phyloP scores from a whole-genome alignment of 2,329 filamentous ascomycete genomes.

The Coniochaeta sp. region DNA sequence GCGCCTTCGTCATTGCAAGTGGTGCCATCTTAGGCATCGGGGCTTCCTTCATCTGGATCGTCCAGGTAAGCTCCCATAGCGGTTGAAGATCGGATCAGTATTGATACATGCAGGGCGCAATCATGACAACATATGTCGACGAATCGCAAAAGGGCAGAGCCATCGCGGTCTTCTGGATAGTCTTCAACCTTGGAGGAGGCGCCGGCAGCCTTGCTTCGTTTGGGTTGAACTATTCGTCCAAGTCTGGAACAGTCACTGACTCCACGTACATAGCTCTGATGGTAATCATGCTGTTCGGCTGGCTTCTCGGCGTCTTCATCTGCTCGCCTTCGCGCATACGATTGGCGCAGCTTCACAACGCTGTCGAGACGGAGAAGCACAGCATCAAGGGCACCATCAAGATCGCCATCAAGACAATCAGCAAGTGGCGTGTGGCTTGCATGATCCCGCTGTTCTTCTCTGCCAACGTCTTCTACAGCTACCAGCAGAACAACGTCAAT shows the following conservation, averaged over 20 bases:
- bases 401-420: conserved; percentile 28
- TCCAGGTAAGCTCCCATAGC: conserved; percentile 7
- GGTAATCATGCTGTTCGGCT: conserved; percentile 41
- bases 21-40: conserved; percentile 38
- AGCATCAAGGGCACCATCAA: conserved; percentile 23
- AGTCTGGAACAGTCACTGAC: conserved; percentile 35
- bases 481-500: conserved; percentile 51
- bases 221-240: conserved; percentile 33
- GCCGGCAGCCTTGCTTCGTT: conserved; percentile 36
- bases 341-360: conserved; percentile 26
- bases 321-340: conserved; percentile 37
- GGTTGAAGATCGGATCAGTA: no score
- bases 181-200: conserved; percentile 37
- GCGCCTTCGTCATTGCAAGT: conserved; percentile 34
- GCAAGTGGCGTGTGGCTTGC: conserved; percentile 27
- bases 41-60: conserved; percentile 36
- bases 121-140: conserved; percentile 38
- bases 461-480: conserved; percentile 50
- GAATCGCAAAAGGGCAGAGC: conserved; percentile 34
- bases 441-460: conserved; percentile 48
- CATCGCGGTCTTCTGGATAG: conserved; percentile 36
- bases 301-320: conserved; percentile 37
- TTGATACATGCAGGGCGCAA: conserved; percentile 29
- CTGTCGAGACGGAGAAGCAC: conserved; percentile 28
- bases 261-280: conserved; percentile 43